Conservation (phyloP, 306 rosid species). For the Oemleria cerasiformis region DNA sequence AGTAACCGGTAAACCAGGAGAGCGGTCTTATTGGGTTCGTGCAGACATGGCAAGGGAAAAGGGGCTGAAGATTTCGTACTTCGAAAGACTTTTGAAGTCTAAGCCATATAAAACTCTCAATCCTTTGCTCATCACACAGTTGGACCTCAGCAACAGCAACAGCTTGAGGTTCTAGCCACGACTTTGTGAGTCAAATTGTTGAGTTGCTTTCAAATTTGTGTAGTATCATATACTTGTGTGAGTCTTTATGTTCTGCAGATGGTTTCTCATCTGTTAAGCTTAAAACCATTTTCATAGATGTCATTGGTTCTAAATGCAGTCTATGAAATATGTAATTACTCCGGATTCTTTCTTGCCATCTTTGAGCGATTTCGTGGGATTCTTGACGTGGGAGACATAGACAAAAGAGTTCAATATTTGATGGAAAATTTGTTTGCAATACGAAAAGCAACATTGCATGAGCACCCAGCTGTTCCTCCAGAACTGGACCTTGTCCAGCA, state of each 20-base stretch:
- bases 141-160: neutral
- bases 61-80: conserved; percentile 21
- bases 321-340: neutral
- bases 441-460: conserved; percentile 84
- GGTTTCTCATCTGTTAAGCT: neutral
- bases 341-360: neutral
- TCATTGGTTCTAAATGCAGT: neutral
- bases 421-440: conserved; percentile 88
- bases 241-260: neutral
- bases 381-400: too few relatives aligned
- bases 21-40: conserved; percentile 16
- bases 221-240: neutral
- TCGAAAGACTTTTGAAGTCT: neutral
- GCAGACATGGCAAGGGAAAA: conserved; percentile 22
- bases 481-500: conserved; percentile 55
- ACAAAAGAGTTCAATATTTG: conserved; percentile 81
- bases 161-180: neutral
- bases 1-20: conserved; percentile 23
- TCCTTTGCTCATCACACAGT: neutral
- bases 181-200: neutral
- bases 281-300: neutral
- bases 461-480: conserved; percentile 60
- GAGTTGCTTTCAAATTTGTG: neutral
- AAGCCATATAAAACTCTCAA: conserved; percentile 1
- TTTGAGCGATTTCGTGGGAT: too few relatives aligned